Base-by-base conservation (phyloP, 768 basidiomycete species). In the Lentinula lateritia region DNA sequence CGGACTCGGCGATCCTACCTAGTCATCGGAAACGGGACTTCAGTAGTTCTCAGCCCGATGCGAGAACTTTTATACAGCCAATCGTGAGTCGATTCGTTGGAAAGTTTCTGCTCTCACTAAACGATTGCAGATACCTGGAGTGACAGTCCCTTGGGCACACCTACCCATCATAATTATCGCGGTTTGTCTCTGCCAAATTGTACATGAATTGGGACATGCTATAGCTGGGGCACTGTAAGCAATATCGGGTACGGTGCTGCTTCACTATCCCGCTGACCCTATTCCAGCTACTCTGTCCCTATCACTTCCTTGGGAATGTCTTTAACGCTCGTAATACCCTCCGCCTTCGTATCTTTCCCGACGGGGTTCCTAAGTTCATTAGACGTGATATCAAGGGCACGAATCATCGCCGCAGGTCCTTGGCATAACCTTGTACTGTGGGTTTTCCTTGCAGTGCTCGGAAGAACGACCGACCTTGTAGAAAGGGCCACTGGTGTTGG, bases 131-230 rank as follows among this genome's bases (percentile, higher is more conserved):
- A 86, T 95, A 41, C 93, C 93, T 20, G 93, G 93, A 1, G 63
- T 93, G 6, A 95, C 91, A 2, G 83, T 90, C 1, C 93, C 93
- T 1, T 67, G 92, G n/a, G 72, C 74, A 28, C 86, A 95, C 67
- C 68, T 91, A 1, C 89, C 89, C 5, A 64, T 86, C 15, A 82
- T 94, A 52, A 65, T 93, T 6, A 36, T 82, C 6, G 80, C 87
- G 0, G 77, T 94, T 15, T 77, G 87, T 50, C 23, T 83, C 8
- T 80, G 82, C 58, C 92, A 93, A 71, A 66, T 87, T n/a, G 69
- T 90, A 18, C 93, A 95, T 65, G 93, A 95, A 73, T 71, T 82
- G 0, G 93, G 93, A 6, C 93, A 95, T 71, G 89, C 87, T 12
- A 67, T 93, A 48, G 76, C 86, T 8, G 93, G 88, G 12, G 88